Evolutionary conservation across 2,329 filamentous ascomycete genomes (phyloP), one percentile per base, ranked within the genome.

Genomic region (Sarocladium oryzae): DNA sequence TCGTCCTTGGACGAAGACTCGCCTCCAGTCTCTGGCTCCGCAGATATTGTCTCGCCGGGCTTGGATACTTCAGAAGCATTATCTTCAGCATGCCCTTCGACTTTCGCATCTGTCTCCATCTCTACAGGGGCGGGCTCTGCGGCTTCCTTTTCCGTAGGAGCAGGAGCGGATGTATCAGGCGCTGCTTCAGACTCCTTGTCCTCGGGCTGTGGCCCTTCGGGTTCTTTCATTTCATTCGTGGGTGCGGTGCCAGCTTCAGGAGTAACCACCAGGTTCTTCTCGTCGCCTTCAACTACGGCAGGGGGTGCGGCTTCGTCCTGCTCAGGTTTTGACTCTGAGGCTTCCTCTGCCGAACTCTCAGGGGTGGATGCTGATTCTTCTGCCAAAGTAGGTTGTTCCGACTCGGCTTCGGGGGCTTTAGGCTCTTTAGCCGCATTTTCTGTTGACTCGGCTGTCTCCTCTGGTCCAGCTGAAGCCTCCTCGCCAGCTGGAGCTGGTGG

Each of bases 51-150:
- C 13, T 30, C 15, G 24, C 49, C n/a, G 15, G 33, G 8, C 33
- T 36, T 16, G 33, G n/a, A 6, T 6, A 10, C 33, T 36, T 36
- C 33, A 15, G 13, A 6, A 20, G 8, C 36, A 40, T 40, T 21
- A 21, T 20, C 36, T 16, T 21, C 36, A n/a, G n/a, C n/a, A n/a
- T n/a, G n/a, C n/a, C n/a, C n/a, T n/a, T n/a, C n/a, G n/a, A n/a
- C n/a, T n/a, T n/a, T n/a, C n/a, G n/a, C n/a, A n/a, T n/a, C n/a
- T n/a, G n/a, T n/a, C 23, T 23, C 33, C 50, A 41, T 43, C 16
- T 26, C 55, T 54, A 7, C 38, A 11, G 28, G 26, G 1, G 50
- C 10, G 2, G 49, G 28, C 18, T 50, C 57, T 26, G 54, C 38
- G 16, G 46, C 46, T 13, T 28, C 30, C n/a, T 45, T 11, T n/a